A percentile compares a stretch with the other conserved stretches of the same genome.
These are phyloP conservation scores for Dioscorea dumetorum DNA, from an alignment of 106 monocot genomes.

Conservation along the genomic window DNA sequence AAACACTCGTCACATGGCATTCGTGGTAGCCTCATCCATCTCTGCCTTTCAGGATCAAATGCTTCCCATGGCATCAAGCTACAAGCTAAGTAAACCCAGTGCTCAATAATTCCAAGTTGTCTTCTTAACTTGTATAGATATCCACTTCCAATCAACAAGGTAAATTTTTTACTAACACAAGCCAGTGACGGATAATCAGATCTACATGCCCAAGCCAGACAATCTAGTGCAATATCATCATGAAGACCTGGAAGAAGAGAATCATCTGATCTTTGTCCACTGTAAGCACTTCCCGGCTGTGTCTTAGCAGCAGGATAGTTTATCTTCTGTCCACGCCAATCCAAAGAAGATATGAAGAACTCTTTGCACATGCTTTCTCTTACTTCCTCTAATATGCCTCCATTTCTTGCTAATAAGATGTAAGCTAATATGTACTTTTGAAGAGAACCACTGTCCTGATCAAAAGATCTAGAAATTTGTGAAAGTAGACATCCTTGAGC, in stretches of 20 bases:
- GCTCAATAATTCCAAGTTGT: constrained; percentile 50
- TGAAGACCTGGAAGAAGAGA: constrained; percentile 54
- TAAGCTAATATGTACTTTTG: constrained; percentile 38
- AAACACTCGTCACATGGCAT: constrained; percentile 95
- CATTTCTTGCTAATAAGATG: constrained; percentile 37
- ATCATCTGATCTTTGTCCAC: constrained; percentile 35
- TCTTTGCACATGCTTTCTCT: constrained; percentile 11
- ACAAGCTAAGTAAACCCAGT: constrained; percentile 75
- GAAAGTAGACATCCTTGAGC: constrained; percentile 24
- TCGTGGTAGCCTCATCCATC: constrained; percentile 75
- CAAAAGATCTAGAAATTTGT: constrained; percentile 19
- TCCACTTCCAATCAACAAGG: constrained; percentile 49
- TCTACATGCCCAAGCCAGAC: constrained; percentile 50
- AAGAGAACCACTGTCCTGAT: constrained; percentile 25
- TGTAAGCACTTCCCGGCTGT: constrained; percentile 16
- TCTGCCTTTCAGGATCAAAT: constrained; percentile 53
- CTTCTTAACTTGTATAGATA: constrained; percentile 70
- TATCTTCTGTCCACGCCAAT: constrained; percentile 6
- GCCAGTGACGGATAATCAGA: constrained; percentile 73
- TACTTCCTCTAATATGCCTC: constrained; percentile 19
- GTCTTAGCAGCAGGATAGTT: constrained; percentile 10
- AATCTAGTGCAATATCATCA: constrained; percentile 62
- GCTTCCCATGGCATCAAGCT: constrained; percentile 83
- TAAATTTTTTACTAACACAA: constrained; percentile 54
- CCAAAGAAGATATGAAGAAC: constrained; percentile 13